phyloP scores from a whole-genome alignment of 768 basidiomycete genomes.

The Tricholoma sp. region DNA sequence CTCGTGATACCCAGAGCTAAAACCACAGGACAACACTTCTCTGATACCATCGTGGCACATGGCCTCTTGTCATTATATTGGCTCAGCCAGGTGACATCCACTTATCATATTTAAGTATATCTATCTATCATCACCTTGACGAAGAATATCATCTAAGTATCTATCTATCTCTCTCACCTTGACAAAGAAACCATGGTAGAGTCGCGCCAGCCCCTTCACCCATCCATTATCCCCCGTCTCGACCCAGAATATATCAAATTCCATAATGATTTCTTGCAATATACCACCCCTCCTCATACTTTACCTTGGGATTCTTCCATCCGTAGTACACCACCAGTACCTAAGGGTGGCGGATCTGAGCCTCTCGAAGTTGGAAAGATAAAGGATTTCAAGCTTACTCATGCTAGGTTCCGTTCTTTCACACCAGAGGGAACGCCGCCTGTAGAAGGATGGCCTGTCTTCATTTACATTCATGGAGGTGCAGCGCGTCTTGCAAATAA shows the following conservation, averaged over 20 bases:
- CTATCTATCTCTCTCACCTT: background rate
- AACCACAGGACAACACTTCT: background rate
- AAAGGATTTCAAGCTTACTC: conserved; percentile 45
- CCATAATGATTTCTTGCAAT: conserved; percentile 44
- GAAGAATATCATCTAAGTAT: too few relatives aligned
- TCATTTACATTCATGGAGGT: conserved; percentile 74
- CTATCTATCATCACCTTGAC: too few relatives aligned
- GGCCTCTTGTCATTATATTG: too few relatives aligned
- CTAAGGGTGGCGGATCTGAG: conserved; percentile 42
- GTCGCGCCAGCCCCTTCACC: conserved; percentile 35
- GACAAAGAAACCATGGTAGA: background rate
- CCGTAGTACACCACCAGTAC: conserved; percentile 32
- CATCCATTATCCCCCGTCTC: conserved; percentile 49
- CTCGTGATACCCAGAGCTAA: background rate
- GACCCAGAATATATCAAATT: conserved; percentile 66
- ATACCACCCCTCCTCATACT: conserved; percentile 45
- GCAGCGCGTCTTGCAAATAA: conserved; percentile 8
- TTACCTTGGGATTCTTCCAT: conserved; percentile 51
- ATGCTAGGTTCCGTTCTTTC: conserved; percentile 54
- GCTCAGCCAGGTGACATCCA: too few relatives aligned
- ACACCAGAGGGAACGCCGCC: conserved; percentile 51
- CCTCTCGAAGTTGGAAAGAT: conserved; percentile 51
- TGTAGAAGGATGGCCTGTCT: conserved; percentile 56
- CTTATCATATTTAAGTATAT: too few relatives aligned
- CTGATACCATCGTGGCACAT: too few relatives aligned